Evolutionary conservation across 495 filamentous ascomycete species (phyloP), one percentile per base, ranked within the genome.

Genomic region (Penicillium arizonense): DNA sequence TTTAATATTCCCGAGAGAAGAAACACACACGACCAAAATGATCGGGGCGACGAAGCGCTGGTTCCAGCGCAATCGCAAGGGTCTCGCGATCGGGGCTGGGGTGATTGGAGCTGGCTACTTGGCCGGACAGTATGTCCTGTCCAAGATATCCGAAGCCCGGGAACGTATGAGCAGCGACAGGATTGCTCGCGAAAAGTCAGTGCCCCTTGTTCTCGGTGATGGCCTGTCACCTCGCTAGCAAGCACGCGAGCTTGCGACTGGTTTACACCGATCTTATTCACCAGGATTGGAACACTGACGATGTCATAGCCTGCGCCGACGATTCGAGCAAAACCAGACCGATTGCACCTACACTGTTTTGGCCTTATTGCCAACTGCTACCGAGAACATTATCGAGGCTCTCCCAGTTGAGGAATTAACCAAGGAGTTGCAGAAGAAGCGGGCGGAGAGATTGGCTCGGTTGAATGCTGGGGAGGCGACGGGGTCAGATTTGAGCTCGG

Each of bases 321-420:
- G 94, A 58, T 98, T 98, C 76, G 89, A 97, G 68, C 94, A 97
- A 68, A 97, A 98, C 64, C 94, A 98, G 61, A 93, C 96, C 66
- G 95, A 97, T 71, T 98, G 94, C 70, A 96, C 91, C 41, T 96
- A 90, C 68, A 98, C 94, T n/a, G 90, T 97, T 21, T 86, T 96
- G 13, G 94, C 90, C n/a, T 78, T 98, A 46, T 78, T 98, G 10
- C 95, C 95, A 2, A 94, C 91, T 30, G 89, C 90, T 5, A 90
- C 90, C 7, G 83, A 93, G 51, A 88, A 96, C 62, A 90, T 98
- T 54, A 74, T 96, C 52, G 85, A 90, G 53, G 87, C 87, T 13
- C 78, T 97, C 52, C 89, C 93, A 20, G 94, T 96, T 21, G 94
- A 97, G 69, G 82, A 87, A 48, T 86, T 95, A 49, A 89, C 91